phyloP scores from a whole-genome alignment of 495 filamentous ascomycete species.

The Pyrenula massariospora region DNA sequence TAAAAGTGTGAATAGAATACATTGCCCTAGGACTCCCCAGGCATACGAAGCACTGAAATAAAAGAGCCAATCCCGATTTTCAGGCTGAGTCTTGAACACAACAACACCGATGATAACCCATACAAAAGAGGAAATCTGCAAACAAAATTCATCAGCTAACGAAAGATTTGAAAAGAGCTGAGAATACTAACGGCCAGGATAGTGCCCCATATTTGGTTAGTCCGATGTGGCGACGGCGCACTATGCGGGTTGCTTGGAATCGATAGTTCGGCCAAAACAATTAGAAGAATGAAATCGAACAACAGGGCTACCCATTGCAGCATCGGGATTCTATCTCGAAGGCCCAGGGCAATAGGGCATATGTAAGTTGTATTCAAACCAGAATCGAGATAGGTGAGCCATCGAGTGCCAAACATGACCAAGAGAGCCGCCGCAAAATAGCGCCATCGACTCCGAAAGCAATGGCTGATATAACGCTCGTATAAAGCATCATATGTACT shows the following conservation, averaged over 20 bases:
- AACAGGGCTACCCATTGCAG: slow-evolving; percentile 16
- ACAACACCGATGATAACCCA: slow-evolving; percentile 16
- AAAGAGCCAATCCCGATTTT: slow-evolving; percentile 16
- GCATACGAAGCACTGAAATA: slow-evolving; percentile 16
- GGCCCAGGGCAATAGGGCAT: slow-evolving; percentile 24
- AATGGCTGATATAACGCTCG: neutral
- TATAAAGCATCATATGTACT: neutral
- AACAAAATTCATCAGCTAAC: slow-evolving; percentile 1
- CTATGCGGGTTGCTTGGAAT: slow-evolving; percentile 8
- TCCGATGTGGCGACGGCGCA: slow-evolving; percentile 10
- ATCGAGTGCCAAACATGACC: slow-evolving; percentile 18
- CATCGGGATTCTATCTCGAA: slow-evolving; percentile 12
- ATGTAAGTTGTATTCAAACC: slow-evolving; percentile 33
- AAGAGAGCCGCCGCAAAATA: slow-evolving; percentile 24
- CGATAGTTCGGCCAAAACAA: slow-evolving; percentile 20
- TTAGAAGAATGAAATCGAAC: slow-evolving; percentile 24
- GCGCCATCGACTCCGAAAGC: slow-evolving; percentile 1
- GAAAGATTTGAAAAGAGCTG: neutral
- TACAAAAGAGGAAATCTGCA: slow-evolving; percentile 21
- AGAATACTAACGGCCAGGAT: slow-evolving; percentile 24
- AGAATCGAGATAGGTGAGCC: slow-evolving; percentile 13
- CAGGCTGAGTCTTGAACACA: slow-evolving; percentile 13
- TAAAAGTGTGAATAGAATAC: slow-evolving; percentile 17
- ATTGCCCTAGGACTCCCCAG: slow-evolving; percentile 24
- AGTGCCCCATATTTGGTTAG: slow-evolving; percentile 17